phyloP scores from a whole-genome alignment of 1,139 yeast species.

The Debaryomyces psychrophilus region DNA sequence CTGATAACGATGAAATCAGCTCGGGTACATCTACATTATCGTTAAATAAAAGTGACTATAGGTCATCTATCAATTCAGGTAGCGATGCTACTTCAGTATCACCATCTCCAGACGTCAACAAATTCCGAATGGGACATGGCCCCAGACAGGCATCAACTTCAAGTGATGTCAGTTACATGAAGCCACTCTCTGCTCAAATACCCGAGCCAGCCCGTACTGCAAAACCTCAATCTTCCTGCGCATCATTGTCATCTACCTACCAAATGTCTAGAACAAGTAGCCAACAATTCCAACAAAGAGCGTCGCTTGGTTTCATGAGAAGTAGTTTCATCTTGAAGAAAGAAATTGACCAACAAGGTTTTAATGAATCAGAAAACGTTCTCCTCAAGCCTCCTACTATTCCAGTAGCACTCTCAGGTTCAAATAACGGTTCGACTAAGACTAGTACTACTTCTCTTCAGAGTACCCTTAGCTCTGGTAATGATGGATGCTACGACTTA shows the following conservation, averaged over 20 bases:
- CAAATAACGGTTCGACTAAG: slow-evolving; percentile 3
- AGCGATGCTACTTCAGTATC: slow-evolving; percentile 18
- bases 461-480: slow-evolving; percentile 16
- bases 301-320: slow-evolving; percentile 46
- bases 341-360: slow-evolving; percentile 35
- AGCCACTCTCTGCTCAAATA: slow-evolving; percentile 14
- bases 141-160: slow-evolving; percentile 16
- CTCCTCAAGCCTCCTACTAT: slow-evolving; percentile 32
- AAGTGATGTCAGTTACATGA: slow-evolving; percentile 23
- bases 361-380: slow-evolving; percentile 37
- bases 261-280: slow-evolving; percentile 16
- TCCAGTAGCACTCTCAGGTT: slow-evolving; percentile 25
- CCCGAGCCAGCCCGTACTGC: background rate
- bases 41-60: slow-evolving; percentile 44
- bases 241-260: slow-evolving; percentile 19
- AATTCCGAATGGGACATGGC: slow-evolving; percentile 12
- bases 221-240: slow-evolving; percentile 15
- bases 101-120: slow-evolving; percentile 20
- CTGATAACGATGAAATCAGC: slow-evolving; percentile 30
- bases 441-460: slow-evolving; percentile 11
- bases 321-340: slow-evolving; percentile 42
- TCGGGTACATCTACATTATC: slow-evolving; percentile 46
- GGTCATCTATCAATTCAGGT: slow-evolving; percentile 29
- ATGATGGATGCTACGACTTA: slow-evolving; percentile 24
- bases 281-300: slow-evolving; percentile 25